Percentiles rank a stretch among this genome's conserved stretches.
phyloP scores from a whole-genome alignment of 2,329 filamentous ascomycete species.

The Paraconiothyrium sp. region DNA sequence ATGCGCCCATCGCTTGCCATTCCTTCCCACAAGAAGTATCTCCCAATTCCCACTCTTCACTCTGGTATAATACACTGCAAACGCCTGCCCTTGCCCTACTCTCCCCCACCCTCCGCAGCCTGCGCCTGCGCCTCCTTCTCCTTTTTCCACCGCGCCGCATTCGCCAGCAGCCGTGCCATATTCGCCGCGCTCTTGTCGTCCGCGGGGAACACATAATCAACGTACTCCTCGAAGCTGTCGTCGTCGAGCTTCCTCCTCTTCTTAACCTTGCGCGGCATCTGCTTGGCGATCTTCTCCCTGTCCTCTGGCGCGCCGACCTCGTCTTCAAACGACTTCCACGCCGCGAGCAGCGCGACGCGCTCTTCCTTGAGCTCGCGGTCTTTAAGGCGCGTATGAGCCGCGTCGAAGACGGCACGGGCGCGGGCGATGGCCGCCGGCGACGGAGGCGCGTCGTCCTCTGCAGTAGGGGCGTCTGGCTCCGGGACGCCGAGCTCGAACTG shows the following conservation, averaged over 20 bases:
- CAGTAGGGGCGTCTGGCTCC: slow-evolving; percentile 71
- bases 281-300: slow-evolving; percentile 82
- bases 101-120: not conserved
- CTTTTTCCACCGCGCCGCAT: slow-evolving; percentile 90
- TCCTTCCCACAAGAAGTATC: too few species aligned
- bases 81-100: not conserved
- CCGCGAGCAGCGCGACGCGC: slow-evolving; percentile 87
- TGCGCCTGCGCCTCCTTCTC: slow-evolving; percentile 39
- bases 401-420: slow-evolving; percentile 83
- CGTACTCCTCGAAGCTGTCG: slow-evolving; percentile 93
- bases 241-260: slow-evolving; percentile 91
- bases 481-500: slow-evolving; percentile 97
- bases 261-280: slow-evolving; percentile 94
- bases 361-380: slow-evolving; percentile 92
- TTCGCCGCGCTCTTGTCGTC: slow-evolving; percentile 89
- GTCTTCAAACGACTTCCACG: slow-evolving; percentile 91
- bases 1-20: too few species aligned
- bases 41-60: not conserved
- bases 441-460: slow-evolving; percentile 69
- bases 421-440: slow-evolving; percentile 85
- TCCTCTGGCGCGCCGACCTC: slow-evolving; percentile 81
- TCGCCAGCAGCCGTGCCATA: slow-evolving; percentile 82
- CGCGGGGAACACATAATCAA: slow-evolving; percentile 96
- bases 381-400: slow-evolving; percentile 87
- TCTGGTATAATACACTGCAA: slow-evolving; percentile 5